Base-by-base conservation (phyloP, 805 yeast genomes). In the Candida patagonica region DNA sequence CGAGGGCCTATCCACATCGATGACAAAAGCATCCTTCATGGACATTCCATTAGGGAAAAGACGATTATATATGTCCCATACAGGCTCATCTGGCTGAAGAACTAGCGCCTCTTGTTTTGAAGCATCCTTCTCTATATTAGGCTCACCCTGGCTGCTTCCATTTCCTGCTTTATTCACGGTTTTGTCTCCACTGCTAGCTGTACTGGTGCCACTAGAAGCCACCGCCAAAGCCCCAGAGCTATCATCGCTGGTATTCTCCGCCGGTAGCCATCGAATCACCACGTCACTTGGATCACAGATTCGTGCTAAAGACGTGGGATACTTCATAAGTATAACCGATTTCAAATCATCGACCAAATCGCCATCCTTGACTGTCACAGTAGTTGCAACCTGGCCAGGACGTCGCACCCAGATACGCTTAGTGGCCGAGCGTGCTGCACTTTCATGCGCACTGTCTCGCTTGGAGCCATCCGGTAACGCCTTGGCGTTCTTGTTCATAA, bases 271-370 rank as follows among this genome's bases (percentile, higher is more conserved):
- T 26, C 49, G 42, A 37, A 67, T 42, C 15, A 50, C 47, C 40
- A 71, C 44, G 54, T 83, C 85, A 8, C 94, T 76, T 6, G 94
- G 78, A 62, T 86, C 86, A 53, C 68, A 71, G 34, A 64, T 55
- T 44, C 72, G 56, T 3, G 77, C 82, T 41, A 80, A 54, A 2
- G 84, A 70, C 43, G 80, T 76, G 40, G 94, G 82, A 56, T 72
- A 81, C 50, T 79, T 82, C 33, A 62, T 62, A 26, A 78, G 59
- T 1, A 88, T 69, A 43, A 75, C 69, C 8, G 69, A 62, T 53
- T 88, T 88, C 50, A 88, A 64, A 58, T 89, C 95, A 57, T 88
- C 97, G 4, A 88, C 71, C 1, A 87, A 69, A 53, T 83, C 89
- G 16, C 59, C 54, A 23, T 74, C 74, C 13, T 67, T 65, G 15